phyloP scores from a whole-genome alignment of 306 rosid genomes.

The Neltuma alba region DNA sequence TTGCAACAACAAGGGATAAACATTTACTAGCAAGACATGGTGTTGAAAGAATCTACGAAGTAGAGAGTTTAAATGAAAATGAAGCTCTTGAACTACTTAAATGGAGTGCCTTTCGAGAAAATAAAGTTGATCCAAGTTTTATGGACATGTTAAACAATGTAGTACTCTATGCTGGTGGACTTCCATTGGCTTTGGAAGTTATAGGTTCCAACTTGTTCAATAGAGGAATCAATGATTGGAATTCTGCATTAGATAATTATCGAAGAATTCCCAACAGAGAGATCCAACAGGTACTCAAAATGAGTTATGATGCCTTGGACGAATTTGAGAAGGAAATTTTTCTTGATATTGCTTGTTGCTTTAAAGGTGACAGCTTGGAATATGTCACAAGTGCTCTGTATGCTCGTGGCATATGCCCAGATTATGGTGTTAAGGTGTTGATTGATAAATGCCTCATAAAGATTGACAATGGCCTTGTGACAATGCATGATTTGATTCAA shows the following conservation, averaged over 20 bases:
- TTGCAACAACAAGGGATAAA: not conserved
- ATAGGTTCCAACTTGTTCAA: constrained; percentile 6
- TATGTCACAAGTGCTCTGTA: not conserved
- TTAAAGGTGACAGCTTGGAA: not conserved
- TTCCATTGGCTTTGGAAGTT: constrained; percentile 8
- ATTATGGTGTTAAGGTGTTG: not conserved
- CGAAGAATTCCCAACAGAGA: not conserved
- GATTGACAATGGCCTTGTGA: not conserved
- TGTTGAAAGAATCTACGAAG: not conserved
- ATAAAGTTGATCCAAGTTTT: constrained; percentile 19
- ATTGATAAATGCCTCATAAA: constrained; percentile 9
- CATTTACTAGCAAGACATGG: not conserved
- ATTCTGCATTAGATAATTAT: not conserved
- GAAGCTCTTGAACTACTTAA: constrained; percentile 17
- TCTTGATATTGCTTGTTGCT: not conserved
- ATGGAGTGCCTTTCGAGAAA: constrained; percentile 17
- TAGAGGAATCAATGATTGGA: not conserved
- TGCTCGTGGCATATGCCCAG: not conserved
- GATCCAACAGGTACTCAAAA: not conserved
- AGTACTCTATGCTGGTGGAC: not conserved
- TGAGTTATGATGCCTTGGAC: not conserved
- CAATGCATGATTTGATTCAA: constrained; percentile 41
- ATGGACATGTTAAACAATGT: not conserved
- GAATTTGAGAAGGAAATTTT: not conserved
- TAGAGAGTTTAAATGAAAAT: not conserved